Evolutionary conservation across 441 rosid species (phyloP).

Genomic region (Daphne laureola): DNA sequence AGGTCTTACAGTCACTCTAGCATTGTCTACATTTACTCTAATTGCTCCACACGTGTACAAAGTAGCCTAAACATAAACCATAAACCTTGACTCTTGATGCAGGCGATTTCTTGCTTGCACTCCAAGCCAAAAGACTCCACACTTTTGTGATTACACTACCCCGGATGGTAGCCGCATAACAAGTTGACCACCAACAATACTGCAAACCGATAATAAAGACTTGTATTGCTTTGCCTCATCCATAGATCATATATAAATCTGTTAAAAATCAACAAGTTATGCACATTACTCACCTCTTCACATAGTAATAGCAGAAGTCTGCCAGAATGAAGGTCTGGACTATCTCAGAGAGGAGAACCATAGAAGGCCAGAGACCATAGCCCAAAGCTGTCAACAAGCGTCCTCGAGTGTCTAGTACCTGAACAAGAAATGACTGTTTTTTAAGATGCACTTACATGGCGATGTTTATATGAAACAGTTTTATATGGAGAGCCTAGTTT

Average conservation of each 20-base stretch:
- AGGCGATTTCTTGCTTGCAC: not conserved
- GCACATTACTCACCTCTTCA: conserved; percentile 34
- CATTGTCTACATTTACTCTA: not conserved
- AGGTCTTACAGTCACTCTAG: conserved; percentile 2
- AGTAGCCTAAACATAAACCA: not conserved
- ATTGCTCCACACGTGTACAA: conserved; percentile 4
- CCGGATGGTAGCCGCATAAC: conserved; percentile 59
- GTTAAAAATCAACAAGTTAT: conserved; percentile 1
- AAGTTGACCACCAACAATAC: conserved; percentile 56
- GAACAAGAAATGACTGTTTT: not conserved
- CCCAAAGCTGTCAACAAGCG: conserved; percentile 49
- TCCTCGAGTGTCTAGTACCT: conserved; percentile 55
- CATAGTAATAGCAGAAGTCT: conserved; percentile 63
- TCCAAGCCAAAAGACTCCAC: conserved; percentile 1
- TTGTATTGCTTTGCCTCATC: too few relatives aligned
- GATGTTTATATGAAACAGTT: too few relatives aligned
- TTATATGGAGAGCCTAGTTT: too few relatives aligned
- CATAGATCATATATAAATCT: not conserved
- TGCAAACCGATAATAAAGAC: conserved; percentile 12
- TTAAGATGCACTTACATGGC: conserved; percentile 1
- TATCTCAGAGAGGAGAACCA: conserved; percentile 57
- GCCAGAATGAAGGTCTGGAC: conserved; percentile 59
- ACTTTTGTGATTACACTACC: conserved; percentile 29
- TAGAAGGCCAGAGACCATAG: conserved; percentile 57
- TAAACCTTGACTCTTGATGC: conserved; percentile 1